Conservation (phyloP, 176 grass and related monocot genomes). For the Raddia distichophylla region DNA sequence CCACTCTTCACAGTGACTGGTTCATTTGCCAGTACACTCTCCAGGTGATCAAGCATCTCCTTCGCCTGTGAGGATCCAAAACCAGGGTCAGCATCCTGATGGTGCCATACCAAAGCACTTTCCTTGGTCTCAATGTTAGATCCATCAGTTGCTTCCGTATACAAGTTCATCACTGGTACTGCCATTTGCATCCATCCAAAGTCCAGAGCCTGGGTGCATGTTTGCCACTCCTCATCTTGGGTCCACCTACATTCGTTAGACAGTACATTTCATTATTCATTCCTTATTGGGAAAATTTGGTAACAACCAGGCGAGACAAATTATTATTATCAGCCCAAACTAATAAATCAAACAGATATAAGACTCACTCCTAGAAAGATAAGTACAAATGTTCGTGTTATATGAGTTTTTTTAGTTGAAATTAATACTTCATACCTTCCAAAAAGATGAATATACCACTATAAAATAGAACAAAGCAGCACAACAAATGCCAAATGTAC, state of each 20-base stretch:
- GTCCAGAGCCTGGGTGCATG: constrained; percentile 51
- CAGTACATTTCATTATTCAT: constrained; percentile 18
- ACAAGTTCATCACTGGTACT: constrained; percentile 92
- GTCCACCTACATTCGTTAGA: constrained; percentile 59
- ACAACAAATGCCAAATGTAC: background rate
- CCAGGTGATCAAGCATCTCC: constrained; percentile 97
- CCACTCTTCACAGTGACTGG: constrained; percentile 95
- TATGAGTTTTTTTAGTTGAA: constrained; percentile 19
- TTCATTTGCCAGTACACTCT: constrained; percentile 95
- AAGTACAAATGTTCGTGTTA: background rate
- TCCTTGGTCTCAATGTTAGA: constrained; percentile 84
- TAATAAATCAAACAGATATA: background rate
- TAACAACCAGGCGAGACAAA: background rate
- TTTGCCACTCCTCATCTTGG: constrained; percentile 75
- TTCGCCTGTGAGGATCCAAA: constrained; percentile 96
- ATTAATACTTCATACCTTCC: background rate
- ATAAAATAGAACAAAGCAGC: background rate
- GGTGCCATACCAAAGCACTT: constrained; percentile 96
- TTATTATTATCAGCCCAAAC: background rate
- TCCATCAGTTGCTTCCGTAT: constrained; percentile 94
- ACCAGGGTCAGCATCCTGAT: constrained; percentile 92
- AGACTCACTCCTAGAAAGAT: background rate
- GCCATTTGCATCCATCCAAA: constrained; percentile 98
- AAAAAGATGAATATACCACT: background rate
- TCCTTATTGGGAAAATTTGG: constrained; percentile 16